Conservation (phyloP, 257 asterid genomes). For the Solanum bukasovii region DNA sequence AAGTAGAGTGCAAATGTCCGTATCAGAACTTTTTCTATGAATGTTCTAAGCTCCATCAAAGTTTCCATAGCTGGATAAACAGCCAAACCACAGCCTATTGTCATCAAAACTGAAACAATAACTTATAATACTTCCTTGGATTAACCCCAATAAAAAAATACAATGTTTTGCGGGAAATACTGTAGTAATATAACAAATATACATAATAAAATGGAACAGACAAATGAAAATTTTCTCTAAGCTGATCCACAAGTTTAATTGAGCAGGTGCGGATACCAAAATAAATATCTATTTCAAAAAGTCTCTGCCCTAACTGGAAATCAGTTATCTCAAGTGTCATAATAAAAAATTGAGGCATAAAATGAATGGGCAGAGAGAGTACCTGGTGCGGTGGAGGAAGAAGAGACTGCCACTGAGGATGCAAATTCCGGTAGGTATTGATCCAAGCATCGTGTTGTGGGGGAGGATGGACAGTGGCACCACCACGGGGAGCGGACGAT, state of each 20-base stretch:
- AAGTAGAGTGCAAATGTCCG: not conserved
- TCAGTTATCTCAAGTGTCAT: not conserved
- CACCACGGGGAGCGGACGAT: constrained; percentile 29
- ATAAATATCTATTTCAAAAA: not conserved
- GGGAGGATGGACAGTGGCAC: constrained; percentile 22
- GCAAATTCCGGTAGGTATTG: constrained; percentile 31
- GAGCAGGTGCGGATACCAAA: not conserved
- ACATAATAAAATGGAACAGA: not conserved
- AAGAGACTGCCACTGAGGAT: constrained; percentile 55
- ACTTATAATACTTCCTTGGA: not conserved
- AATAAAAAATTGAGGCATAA: not conserved
- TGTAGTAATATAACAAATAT: not conserved
- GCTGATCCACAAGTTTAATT: not conserved
- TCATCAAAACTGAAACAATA: not conserved
- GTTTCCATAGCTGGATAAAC: not conserved
- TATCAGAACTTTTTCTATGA: not conserved
- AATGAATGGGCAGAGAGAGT: constrained; percentile 2
- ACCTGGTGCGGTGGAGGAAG: constrained; percentile 45
- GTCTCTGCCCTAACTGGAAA: not conserved
- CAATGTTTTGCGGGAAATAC: not conserved
- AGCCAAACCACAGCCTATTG: not conserved
- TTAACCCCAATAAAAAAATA: not conserved
- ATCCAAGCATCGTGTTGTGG: constrained; percentile 85
- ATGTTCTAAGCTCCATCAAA: not conserved
- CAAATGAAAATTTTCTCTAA: not conserved